Conservation (phyloP, 176 grass and related monocot species). For the Carex kokanica region DNA sequence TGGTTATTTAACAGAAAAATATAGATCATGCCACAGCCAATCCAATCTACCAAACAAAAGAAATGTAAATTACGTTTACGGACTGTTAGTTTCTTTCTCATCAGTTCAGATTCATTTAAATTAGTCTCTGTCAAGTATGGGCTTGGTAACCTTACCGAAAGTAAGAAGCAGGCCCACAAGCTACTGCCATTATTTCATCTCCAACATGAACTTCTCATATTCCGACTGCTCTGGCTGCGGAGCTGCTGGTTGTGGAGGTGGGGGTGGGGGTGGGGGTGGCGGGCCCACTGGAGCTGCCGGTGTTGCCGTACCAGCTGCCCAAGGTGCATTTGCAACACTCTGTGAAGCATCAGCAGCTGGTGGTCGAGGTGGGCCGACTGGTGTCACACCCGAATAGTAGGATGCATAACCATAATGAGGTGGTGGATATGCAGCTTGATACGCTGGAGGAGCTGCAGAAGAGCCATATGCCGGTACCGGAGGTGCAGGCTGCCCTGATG, state of each 20-base stretch:
- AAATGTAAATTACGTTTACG: background rate
- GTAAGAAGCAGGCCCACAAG: background rate
- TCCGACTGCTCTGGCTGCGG: slow-evolving; percentile 58
- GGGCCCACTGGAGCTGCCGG: slow-evolving; percentile 33
- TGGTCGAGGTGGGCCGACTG: slow-evolving; percentile 48
- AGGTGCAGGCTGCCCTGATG: slow-evolving; percentile 45
- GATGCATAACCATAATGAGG: slow-evolving; percentile 56
- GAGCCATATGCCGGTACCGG: slow-evolving; percentile 46
- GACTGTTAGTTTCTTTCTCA: background rate
- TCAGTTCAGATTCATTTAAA: background rate
- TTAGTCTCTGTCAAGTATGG: background rate
- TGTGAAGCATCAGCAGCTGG: slow-evolving; percentile 58
- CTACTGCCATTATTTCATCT: slow-evolving; percentile 76
- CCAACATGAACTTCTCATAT: slow-evolving; percentile 88
- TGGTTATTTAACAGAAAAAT: background rate
- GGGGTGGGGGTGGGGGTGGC: slow-evolving; percentile 36
- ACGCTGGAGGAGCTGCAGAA: slow-evolving; percentile 38
- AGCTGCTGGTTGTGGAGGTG: slow-evolving; percentile 35
- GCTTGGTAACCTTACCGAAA: slow-evolving; percentile 20
- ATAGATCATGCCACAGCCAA: background rate
- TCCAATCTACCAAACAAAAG: background rate
- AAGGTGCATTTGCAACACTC: slow-evolving; percentile 67
- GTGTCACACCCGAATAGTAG: slow-evolving; percentile 52
- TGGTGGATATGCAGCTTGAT: slow-evolving; percentile 34
- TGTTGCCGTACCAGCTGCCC: slow-evolving; percentile 44